These are phyloP conservation scores for Podospora pseudoanserina DNA, from an alignment of 495 filamentous ascomycete genomes.

Conservation along the genomic window DNA sequence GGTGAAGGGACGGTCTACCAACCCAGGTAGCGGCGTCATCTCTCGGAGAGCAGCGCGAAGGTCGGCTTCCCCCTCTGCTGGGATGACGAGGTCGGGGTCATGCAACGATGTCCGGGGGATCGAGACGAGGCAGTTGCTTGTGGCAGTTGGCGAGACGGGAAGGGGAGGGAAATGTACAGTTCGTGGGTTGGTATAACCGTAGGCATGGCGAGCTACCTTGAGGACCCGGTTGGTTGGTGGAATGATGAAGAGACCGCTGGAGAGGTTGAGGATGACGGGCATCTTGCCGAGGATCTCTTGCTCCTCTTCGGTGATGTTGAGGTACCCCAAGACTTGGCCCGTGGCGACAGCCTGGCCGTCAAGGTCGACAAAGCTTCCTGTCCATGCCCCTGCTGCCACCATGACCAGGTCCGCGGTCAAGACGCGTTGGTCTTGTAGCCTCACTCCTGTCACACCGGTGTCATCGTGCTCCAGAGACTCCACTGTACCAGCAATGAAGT, in stretches of 20 bases:
- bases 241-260: conserved; percentile 77
- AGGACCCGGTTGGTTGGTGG: conserved; percentile 66
- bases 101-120: conserved; percentile 46
- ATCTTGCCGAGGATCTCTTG: conserved; percentile 57
- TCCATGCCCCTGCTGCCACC: conserved; percentile 86
- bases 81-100: conserved; percentile 44
- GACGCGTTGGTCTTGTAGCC: conserved; percentile 47
- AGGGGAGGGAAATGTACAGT: conserved; percentile 42
- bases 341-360: conserved; percentile 70
- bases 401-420: conserved; percentile 70
- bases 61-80: conserved; percentile 57
- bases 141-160: conserved; percentile 28
- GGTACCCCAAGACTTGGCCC: conserved; percentile 76
- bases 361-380: conserved; percentile 69
- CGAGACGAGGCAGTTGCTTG: conserved; percentile 32
- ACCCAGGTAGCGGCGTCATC: conserved; percentile 53
- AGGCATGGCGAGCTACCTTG: conserved; percentile 78
- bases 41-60: conserved; percentile 59
- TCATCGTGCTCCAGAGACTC: conserved; percentile 48
- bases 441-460: conserved; percentile 48
- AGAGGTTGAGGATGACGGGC: conserved; percentile 76
- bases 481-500: conserved; percentile 62
- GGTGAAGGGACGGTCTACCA: conserved; percentile 62
- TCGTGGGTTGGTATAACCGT: conserved; percentile 75
- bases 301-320: conserved; percentile 66